Percentiles rank a stretch among this genome's conserved stretches.
Evolutionary conservation across 176 grass and related monocot genomes (phyloP).

Genomic region (Poa annua): DNA sequence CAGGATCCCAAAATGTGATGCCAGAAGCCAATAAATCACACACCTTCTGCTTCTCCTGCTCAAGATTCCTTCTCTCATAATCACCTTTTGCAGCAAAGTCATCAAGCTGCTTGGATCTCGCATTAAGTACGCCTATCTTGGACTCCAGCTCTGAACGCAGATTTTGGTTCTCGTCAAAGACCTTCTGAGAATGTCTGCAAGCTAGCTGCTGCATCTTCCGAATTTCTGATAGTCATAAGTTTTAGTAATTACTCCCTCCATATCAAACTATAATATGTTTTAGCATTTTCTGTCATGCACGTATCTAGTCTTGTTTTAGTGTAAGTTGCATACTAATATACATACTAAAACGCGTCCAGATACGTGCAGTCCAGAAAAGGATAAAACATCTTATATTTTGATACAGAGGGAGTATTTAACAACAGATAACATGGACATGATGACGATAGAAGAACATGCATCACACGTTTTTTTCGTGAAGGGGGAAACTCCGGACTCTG

Average conservation of each 20-base stretch:
- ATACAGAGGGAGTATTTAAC: background rate
- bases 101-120: constrained; percentile 21
- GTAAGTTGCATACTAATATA: no score
- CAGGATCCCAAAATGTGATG: background rate
- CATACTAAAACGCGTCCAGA: no score
- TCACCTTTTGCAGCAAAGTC: constrained; percentile 13
- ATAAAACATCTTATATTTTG: no score
- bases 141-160: constrained; percentile 22
- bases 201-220: constrained; percentile 34
- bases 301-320: no score
- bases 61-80: constrained; percentile 12
- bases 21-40: background rate
- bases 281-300: no score
- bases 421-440: background rate
- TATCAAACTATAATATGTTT: no score
- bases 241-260: background rate
- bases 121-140: constrained; percentile 20
- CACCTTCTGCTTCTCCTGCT: constrained; percentile 30
- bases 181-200: background rate
- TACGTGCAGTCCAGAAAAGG: no score
- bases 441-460: background rate
- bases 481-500: no score
- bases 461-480: background rate
- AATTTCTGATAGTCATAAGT: constrained; percentile 6
- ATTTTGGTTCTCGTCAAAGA: constrained; percentile 5